phyloP scores from a whole-genome alignment of 2,329 filamentous ascomycete species.

The Scortechinia acanthostroma region DNA sequence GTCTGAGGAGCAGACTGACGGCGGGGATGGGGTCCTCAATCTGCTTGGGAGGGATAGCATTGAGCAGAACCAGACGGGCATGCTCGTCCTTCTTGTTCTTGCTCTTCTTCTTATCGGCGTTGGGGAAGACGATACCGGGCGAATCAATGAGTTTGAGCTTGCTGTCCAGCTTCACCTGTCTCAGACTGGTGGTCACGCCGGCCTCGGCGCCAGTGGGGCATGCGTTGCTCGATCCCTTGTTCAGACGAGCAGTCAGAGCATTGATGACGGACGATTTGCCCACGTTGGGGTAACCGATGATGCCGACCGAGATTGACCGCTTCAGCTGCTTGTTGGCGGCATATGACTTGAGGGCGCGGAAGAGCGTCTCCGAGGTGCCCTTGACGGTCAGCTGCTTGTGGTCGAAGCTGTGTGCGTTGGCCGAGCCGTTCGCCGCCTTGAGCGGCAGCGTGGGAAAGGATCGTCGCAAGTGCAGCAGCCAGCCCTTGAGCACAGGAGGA shows the following conservation, averaged over 20 bases:
- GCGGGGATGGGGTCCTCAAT: conserved; percentile 88
- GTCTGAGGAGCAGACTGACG: conserved; percentile 74
- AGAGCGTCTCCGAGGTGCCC: conserved; percentile 75
- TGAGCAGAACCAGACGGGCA: conserved; percentile 79
- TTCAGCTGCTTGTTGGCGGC: conserved; percentile 78
- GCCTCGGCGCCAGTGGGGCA: conserved; percentile 88
- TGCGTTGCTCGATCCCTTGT: conserved; percentile 56
- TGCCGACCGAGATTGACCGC: conserved; percentile 81
- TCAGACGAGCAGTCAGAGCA: conserved; percentile 72
- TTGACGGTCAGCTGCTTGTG: conserved; percentile 84
- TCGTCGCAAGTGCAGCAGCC: conserved; percentile 76
- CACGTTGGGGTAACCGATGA: conserved; percentile 93
- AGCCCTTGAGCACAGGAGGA: conserved; percentile 71
- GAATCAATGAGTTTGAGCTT: conserved; percentile 91
- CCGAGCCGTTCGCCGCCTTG: conserved; percentile 72
- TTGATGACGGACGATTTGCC: conserved; percentile 97
- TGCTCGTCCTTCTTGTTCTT: conserved; percentile 61
- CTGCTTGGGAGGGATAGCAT: conserved; percentile 86
- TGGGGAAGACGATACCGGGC: conserved; percentile 88
- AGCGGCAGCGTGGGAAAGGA: conserved; percentile 89
- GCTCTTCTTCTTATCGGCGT: conserved; percentile 29
- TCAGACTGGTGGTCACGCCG: conserved; percentile 81
- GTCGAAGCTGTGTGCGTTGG: conserved; percentile 85
- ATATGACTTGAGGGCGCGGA: conserved; percentile 84
- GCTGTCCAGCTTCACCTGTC: conserved; percentile 87